A percentile compares a stretch with the other conserved stretches of the same genome.
Evolutionary conservation across 805 yeast species (phyloP).

Genomic region (Nakazawaea wyomingensis): DNA sequence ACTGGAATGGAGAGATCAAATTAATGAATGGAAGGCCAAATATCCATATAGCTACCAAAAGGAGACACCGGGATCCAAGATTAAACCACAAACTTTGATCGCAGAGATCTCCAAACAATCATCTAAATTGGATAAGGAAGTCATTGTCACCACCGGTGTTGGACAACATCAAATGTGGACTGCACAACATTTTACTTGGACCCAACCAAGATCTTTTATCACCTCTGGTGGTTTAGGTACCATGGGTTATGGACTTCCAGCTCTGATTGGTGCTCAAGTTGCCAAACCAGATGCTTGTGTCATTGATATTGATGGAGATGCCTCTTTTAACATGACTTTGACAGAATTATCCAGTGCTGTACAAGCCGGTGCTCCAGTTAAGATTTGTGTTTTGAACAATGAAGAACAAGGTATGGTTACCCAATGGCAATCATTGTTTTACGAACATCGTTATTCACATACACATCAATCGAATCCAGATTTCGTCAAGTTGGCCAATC

Average conservation of each 20-base stretch:
- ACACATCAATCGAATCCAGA: constrained; percentile 96
- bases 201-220: constrained; percentile 84
- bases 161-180: constrained; percentile 99
- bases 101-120: constrained; percentile 72
- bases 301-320: constrained; percentile 97
- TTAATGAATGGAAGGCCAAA: constrained; percentile 76
- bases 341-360: constrained; percentile 92
- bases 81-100: constrained; percentile 92
- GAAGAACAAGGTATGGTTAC: constrained; percentile 99
- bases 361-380: constrained; percentile 88
- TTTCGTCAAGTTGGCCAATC: constrained; percentile 87
- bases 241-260: constrained; percentile 96
- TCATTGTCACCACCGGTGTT: constrained; percentile 93
- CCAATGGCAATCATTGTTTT: constrained; percentile 97
- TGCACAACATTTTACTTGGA: constrained; percentile 96
- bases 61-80: constrained; percentile 74
- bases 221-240: constrained; percentile 99
- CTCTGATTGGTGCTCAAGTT: constrained; percentile 98
- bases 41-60: constrained; percentile 79
- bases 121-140: constrained; percentile 57
- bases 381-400: constrained; percentile 84
- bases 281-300: constrained; percentile 93
- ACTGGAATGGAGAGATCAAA: constrained; percentile 71
- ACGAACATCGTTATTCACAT: constrained; percentile 96
- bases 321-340: constrained; percentile 97